Conservation (phyloP, 2,329 filamentous ascomycete genomes). For the Stagonosporopsis cucurbitacearum region DNA sequence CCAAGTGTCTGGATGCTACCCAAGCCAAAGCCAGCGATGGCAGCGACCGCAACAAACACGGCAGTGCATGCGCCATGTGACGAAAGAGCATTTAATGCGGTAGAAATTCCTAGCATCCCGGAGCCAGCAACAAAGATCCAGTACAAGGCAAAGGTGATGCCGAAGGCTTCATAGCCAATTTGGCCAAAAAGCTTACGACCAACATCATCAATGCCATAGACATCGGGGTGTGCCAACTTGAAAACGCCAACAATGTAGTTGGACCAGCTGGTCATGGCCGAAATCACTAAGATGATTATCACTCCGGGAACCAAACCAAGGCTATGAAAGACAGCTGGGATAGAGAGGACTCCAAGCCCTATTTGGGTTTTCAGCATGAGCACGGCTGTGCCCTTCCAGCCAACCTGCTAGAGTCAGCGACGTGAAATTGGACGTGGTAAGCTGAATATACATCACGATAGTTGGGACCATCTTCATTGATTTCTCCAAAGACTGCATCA, state of each 20-base stretch:
- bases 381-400: slow-evolving; percentile 34
- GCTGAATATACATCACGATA: slow-evolving; percentile 54
- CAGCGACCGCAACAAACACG: slow-evolving; percentile 66
- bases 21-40: slow-evolving; percentile 59
- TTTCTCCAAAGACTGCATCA: slow-evolving; percentile 59
- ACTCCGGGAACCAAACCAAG: slow-evolving; percentile 59
- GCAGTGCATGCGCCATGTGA: slow-evolving; percentile 69
- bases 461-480: slow-evolving; percentile 57
- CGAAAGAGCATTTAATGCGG: slow-evolving; percentile 57
- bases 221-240: slow-evolving; percentile 61
- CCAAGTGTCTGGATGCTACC: slow-evolving; percentile 53
- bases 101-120: slow-evolving; percentile 64
- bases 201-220: slow-evolving; percentile 65
- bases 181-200: slow-evolving; percentile 62
- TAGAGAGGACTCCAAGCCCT: slow-evolving; percentile 56
- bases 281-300: slow-evolving; percentile 52
- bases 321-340: slow-evolving; percentile 54
- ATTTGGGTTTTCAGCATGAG: slow-evolving; percentile 44
- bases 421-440: slow-evolving; percentile 48
- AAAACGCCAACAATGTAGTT: slow-evolving; percentile 59
- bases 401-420: slow-evolving; percentile 25
- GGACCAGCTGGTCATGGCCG: slow-evolving; percentile 57
- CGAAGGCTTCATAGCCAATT: slow-evolving; percentile 58
- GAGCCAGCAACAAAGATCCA: slow-evolving; percentile 69
- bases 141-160: slow-evolving; percentile 42